Percentiles rank a stretch among this genome's conserved stretches.
These are phyloP conservation scores for Penicillium herquei DNA, from an alignment of 495 filamentous ascomycete genomes.

Conservation along the genomic window DNA sequence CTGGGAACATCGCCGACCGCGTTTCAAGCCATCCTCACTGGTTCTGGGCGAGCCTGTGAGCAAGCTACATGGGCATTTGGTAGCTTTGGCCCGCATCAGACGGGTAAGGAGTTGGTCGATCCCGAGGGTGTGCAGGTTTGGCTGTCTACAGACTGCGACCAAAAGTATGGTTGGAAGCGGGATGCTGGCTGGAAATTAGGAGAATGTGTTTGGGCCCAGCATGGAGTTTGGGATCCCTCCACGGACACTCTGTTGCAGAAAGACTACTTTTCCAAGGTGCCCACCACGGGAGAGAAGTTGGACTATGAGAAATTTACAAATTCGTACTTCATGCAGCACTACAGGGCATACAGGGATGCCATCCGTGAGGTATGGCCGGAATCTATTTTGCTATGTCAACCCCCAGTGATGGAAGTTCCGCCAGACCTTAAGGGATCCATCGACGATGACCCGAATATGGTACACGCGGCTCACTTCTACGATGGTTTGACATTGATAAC, in stretches of 20 bases:
- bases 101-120: constrained; percentile 78
- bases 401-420: constrained; percentile 87
- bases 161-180: constrained; percentile 84
- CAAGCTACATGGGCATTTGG: constrained; percentile 92
- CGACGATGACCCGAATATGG: constrained; percentile 86
- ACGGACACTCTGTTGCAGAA: constrained; percentile 75
- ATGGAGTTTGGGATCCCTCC: constrained; percentile 88
- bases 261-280: constrained; percentile 83
- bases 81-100: constrained; percentile 85
- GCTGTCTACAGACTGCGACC: constrained; percentile 77
- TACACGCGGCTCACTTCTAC: constrained; percentile 93
- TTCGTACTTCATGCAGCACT: constrained; percentile 83
- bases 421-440: constrained; percentile 81
- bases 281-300: constrained; percentile 64
- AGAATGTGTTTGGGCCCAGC: constrained; percentile 94
- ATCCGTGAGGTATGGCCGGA: constrained; percentile 73
- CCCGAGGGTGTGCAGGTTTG: constrained; percentile 83
- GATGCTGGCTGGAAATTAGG: constrained; percentile 88
- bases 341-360: constrained; percentile 68
- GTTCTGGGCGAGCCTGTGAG: constrained; percentile 86
- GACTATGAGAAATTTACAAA: constrained; percentile 86
- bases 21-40: constrained; percentile 89
- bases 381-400: constrained; percentile 87
- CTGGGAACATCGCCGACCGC: constrained; percentile 92
- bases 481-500: constrained; percentile 95